Evolutionary conservation across 202 grass and related monocot species (phyloP).

Genomic region (Brachypodium distachyon): DNA sequence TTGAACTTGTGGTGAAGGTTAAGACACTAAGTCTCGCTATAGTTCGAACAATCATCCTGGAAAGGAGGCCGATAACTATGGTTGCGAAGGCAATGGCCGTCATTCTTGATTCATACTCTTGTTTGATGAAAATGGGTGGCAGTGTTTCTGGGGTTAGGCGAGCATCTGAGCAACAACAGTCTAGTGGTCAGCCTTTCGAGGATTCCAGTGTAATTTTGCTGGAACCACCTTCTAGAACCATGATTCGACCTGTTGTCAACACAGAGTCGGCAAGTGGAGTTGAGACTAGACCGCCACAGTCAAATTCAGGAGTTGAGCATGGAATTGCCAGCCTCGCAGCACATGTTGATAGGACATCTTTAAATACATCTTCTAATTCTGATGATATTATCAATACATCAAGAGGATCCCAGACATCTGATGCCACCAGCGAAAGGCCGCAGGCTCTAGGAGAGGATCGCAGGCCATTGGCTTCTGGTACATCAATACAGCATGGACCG

Average conservation of each 20-base stretch:
- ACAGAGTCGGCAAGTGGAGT: slow-evolving; percentile 28
- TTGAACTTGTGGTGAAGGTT: slow-evolving; percentile 39
- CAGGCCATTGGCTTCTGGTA: slow-evolving; percentile 45
- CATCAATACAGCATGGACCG: slow-evolving; percentile 41
- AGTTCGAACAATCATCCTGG: slow-evolving; percentile 68
- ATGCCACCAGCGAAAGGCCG: slow-evolving; percentile 10
- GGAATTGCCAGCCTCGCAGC: slow-evolving; percentile 18
- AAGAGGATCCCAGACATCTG: slow-evolving; percentile 12
- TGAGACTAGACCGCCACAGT: slow-evolving; percentile 23
- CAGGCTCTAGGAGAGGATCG: slow-evolving; percentile 31
- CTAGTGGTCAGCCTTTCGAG: slow-evolving; percentile 18
- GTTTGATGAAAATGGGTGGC: slow-evolving; percentile 50
- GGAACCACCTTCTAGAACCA: slow-evolving; percentile 23
- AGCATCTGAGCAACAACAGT: slow-evolving; percentile 49
- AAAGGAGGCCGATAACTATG: slow-evolving; percentile 57
- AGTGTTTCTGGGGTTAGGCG: slow-evolving; percentile 35
- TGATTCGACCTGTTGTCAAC: slow-evolving; percentile 23
- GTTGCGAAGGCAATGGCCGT: slow-evolving; percentile 79
- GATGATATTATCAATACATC: slow-evolving; percentile 22
- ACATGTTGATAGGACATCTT: slow-evolving; percentile 14
- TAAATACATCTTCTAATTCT: slow-evolving; percentile 48
- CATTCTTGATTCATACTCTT: slow-evolving; percentile 77
- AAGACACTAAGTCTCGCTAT: slow-evolving; percentile 72
- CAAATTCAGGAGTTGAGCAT: slow-evolving; percentile 28
- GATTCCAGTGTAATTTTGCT: slow-evolving; percentile 26